Evolutionary conservation across 768 basidiomycete genomes (phyloP).

Genomic region (Lentinula guzmanii): DNA sequence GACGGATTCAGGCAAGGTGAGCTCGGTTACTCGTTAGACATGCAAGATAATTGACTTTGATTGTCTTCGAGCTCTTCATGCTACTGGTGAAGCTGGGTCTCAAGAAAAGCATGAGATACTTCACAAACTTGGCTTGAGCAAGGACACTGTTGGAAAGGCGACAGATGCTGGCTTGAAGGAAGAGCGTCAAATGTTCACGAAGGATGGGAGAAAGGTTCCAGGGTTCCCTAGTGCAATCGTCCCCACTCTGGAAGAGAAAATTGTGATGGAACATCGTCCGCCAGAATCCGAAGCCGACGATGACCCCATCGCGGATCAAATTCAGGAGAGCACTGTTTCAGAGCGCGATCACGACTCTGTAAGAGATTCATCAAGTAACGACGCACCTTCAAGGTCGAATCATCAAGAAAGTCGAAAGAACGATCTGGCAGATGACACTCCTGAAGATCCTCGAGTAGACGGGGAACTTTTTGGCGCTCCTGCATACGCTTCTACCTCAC

Average conservation of each 20-base stretch:
- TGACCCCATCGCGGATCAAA: constrained; percentile 22
- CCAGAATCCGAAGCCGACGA: constrained; percentile 23
- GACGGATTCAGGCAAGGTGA: constrained; percentile 49
- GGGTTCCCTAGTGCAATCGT: constrained; percentile 61
- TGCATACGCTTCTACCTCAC: constrained; percentile 39
- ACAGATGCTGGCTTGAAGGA: constrained; percentile 35
- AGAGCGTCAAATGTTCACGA: constrained; percentile 47
- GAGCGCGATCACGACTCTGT: constrained; percentile 3
- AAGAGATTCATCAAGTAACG: background rate
- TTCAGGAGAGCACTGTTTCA: constrained; percentile 8
- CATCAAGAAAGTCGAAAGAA: background rate
- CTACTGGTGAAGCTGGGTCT: constrained; percentile 29
- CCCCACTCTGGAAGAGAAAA: constrained; percentile 68
- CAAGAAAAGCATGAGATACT: constrained; percentile 28
- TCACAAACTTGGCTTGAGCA: constrained; percentile 38
- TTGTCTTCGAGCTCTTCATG: constrained; percentile 30
- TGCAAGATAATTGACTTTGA: constrained; percentile 1
- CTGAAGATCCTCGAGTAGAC: constrained; percentile 27
- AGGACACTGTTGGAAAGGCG: constrained; percentile 29
- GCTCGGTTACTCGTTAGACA: constrained; percentile 1
- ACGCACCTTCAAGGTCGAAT: background rate
- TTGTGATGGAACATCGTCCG: constrained; percentile 43
- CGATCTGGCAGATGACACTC: constrained; percentile 7
- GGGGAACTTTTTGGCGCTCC: constrained; percentile 49
- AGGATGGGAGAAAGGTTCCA: constrained; percentile 41